Percentiles rank a stretch among this genome's conserved stretches.
Conservation (phyloP, 2,329 filamentous ascomycete genomes). For the Exophiala xenobiotica region DNA sequence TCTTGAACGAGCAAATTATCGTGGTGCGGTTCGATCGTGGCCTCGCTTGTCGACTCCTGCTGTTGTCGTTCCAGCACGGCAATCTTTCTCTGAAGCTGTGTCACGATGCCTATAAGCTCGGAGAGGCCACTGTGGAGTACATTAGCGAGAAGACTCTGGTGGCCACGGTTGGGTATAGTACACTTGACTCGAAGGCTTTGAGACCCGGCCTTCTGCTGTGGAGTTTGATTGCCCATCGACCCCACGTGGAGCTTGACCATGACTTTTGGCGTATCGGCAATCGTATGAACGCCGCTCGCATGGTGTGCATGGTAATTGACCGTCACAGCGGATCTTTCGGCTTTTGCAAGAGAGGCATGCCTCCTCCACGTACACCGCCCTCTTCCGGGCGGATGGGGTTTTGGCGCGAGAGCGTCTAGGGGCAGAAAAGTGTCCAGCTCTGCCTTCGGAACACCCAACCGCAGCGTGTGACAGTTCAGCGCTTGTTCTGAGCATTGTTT, state of each 20-base stretch:
- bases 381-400: constrained; percentile 4
- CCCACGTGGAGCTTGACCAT: background rate
- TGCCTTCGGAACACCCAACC: background rate
- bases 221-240: background rate
- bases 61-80: constrained; percentile 13
- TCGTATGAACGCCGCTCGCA: constrained; percentile 2
- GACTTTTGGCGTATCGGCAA: constrained; percentile 3
- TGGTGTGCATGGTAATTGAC: constrained; percentile 1
- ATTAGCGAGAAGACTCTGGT: background rate
- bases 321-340: constrained; percentile 10
- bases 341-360: constrained; percentile 7
- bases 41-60: background rate
- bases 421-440: background rate
- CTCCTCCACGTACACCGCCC: constrained; percentile 8
- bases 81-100: constrained; percentile 14
- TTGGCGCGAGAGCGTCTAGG: constrained; percentile 9
- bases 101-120: constrained; percentile 11
- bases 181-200: background rate
- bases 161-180: background rate
- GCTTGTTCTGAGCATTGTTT: background rate
- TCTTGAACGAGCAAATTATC: background rate
- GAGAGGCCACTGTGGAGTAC: constrained; percentile 1
- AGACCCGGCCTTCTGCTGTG: background rate
- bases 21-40: background rate
- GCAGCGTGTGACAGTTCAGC: background rate